Evolutionary conservation across 1,139 yeast genomes (phyloP).

Genomic region (Debaryomyces psychrophilus): DNA sequence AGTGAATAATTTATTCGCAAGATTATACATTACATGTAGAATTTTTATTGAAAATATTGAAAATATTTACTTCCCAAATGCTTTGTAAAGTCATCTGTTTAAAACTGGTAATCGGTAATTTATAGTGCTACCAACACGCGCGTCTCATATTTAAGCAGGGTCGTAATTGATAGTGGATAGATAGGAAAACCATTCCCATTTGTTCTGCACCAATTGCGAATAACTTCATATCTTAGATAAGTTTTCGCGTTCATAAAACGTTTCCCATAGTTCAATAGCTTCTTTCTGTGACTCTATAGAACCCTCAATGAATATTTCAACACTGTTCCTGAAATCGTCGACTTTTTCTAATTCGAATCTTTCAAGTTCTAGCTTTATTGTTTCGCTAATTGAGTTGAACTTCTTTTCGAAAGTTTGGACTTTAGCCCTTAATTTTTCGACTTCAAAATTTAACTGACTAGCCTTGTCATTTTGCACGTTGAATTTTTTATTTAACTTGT

Average conservation of each 20-base stretch:
- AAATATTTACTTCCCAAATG: slow-evolving; percentile 1
- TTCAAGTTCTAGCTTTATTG: slow-evolving; percentile 69
- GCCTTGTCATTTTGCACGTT: slow-evolving; percentile 68
- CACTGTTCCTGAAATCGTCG: slow-evolving; percentile 84
- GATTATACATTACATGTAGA: neutral
- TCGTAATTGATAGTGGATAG: neutral
- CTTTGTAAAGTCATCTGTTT: neutral
- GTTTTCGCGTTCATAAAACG: slow-evolving; percentile 63
- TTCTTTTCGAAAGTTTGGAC: slow-evolving; percentile 57
- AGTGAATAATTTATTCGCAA: neutral
- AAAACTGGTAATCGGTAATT: neutral
- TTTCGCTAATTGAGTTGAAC: slow-evolving; percentile 63
- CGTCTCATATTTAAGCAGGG: neutral
- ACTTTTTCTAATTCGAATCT: slow-evolving; percentile 75
- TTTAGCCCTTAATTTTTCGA: slow-evolving; percentile 59
- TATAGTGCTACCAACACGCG: neutral
- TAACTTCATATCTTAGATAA: slow-evolving; percentile 24
- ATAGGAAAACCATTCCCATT: slow-evolving; percentile 3
- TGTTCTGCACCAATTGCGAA: neutral
- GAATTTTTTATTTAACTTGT: slow-evolving; percentile 58
- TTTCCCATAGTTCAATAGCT: slow-evolving; percentile 93
- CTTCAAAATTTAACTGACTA: slow-evolving; percentile 56
- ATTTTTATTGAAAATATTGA: neutral
- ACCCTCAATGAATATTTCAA: slow-evolving; percentile 88
- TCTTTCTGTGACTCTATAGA: slow-evolving; percentile 94